A percentile compares a stretch with the other conserved stretches of the same genome.
These are phyloP conservation scores for Hypericum androsaemum DNA, from an alignment of 345 rosid genomes.

Conservation along the genomic window DNA sequence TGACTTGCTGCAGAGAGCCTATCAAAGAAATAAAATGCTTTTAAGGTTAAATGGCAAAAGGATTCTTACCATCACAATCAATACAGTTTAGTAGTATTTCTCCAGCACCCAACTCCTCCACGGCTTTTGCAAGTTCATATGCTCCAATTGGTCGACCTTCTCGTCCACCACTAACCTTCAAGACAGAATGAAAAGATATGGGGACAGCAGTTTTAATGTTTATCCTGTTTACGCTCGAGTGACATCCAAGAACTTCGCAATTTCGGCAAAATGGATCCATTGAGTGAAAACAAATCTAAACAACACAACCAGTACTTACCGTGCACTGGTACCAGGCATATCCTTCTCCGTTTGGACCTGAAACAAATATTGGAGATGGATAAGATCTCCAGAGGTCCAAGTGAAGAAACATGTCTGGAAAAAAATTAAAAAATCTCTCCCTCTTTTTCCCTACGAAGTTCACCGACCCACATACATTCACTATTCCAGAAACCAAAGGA, in stretches of 20 bases:
- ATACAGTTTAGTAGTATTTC: slow-evolving; percentile 93
- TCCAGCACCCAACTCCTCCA: slow-evolving; percentile 94
- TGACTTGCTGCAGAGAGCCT: neutral
- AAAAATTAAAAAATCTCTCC: no score
- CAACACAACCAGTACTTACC: slow-evolving; percentile 32
- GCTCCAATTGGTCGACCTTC: slow-evolving; percentile 98
- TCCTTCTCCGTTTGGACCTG: slow-evolving; percentile 89
- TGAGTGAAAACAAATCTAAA: neutral
- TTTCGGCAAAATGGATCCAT: no score
- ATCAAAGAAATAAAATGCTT: neutral
- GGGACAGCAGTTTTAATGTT: neutral
- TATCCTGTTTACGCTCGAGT: neutral
- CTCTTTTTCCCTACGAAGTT: no score
- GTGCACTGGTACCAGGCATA: slow-evolving; percentile 99
- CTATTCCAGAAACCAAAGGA: no score
- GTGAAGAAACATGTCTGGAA: no score
- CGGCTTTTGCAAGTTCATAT: slow-evolving; percentile 91
- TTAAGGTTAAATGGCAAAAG: neutral
- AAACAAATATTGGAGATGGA: slow-evolving; percentile 7
- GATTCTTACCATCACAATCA: slow-evolving; percentile 73
- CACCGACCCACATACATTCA: no score
- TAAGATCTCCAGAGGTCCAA: no score
- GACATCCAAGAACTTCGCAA: neutral
- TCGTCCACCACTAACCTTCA: slow-evolving; percentile 87
- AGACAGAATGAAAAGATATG: slow-evolving; percentile 5